Evolutionary conservation across 495 filamentous ascomycete genomes (phyloP).

Genomic region (Podospora sp.): DNA sequence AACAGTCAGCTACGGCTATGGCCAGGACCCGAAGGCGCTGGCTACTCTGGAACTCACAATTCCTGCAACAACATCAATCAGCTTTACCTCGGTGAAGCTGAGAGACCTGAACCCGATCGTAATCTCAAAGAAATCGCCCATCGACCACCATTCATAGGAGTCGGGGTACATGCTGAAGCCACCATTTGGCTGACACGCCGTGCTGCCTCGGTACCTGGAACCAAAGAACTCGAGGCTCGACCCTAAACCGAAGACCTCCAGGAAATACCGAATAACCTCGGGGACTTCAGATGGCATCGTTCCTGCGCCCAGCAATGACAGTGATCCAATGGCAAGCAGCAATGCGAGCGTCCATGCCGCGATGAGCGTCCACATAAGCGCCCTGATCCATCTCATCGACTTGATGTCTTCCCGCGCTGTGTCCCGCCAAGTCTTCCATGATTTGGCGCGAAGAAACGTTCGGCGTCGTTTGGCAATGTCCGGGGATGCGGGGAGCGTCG

Average conservation of each 20-base stretch:
- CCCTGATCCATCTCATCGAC: background rate
- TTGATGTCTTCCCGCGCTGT: background rate
- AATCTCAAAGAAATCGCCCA: slow-evolving; percentile 13
- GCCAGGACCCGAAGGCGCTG: background rate
- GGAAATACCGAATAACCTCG: background rate
- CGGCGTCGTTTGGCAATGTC: background rate
- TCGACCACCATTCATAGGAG: background rate
- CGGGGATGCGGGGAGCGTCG: background rate
- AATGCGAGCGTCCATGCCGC: background rate
- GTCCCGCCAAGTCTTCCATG: background rate
- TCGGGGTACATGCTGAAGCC: slow-evolving; percentile 3
- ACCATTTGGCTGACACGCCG: slow-evolving; percentile 13
- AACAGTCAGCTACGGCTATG: background rate
- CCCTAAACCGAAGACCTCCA: background rate
- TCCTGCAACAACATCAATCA: slow-evolving; percentile 14
- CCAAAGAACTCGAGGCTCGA: background rate
- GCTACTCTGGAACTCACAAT: slow-evolving; percentile 4
- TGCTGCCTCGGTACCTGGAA: background rate
- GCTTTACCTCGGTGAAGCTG: slow-evolving; percentile 15
- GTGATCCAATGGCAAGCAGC: background rate
- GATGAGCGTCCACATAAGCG: background rate
- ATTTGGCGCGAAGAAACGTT: background rate
- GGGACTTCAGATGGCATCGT: background rate
- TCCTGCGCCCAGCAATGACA: background rate
- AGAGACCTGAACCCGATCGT: slow-evolving; percentile 7